A percentile compares a stretch with the other conserved stretches of the same genome.
These are phyloP conservation scores for Periconia macrospinosa DNA, from an alignment of 2,329 filamentous ascomycete species.

Conservation along the genomic window DNA sequence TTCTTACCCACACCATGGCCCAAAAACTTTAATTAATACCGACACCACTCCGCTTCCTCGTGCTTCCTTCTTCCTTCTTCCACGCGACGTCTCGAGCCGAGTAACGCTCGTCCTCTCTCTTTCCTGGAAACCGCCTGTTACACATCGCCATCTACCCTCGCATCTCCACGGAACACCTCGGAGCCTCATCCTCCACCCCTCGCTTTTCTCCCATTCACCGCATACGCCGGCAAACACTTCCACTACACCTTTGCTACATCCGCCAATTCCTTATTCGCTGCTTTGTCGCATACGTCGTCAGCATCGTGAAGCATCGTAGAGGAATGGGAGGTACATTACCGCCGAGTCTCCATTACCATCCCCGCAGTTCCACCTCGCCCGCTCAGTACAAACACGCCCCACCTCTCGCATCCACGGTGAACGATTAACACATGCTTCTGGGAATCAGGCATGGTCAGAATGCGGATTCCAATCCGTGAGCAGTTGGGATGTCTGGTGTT, in stretches of 20 bases:
- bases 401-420: not conserved
- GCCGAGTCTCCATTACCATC: not conserved
- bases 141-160: not conserved
- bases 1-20: too few species aligned
- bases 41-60: not conserved
- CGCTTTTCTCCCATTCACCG: too few species aligned
- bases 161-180: not conserved
- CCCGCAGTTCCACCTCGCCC: not conserved
- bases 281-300: not conserved
- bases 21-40: not conserved
- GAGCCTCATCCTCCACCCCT: not conserved
- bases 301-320: not conserved
- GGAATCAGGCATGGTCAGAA: slow-evolving; percentile 48
- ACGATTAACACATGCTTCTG: not conserved
- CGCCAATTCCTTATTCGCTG: not conserved
- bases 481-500: slow-evolving; percentile 83
- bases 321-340: not conserved
- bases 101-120: slow-evolving; percentile 27
- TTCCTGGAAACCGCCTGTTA: slow-evolving; percentile 2
- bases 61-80: not conserved
- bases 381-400: not conserved
- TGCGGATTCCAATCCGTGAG: slow-evolving; percentile 86
- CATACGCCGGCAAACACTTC: not conserved
- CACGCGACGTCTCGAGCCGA: not conserved
- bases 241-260: not conserved